Evolutionary conservation across 164 flowering plant genomes (phyloP), one percentile per base, ranked within the genome.

Genomic region (Taxillus chinensis): DNA sequence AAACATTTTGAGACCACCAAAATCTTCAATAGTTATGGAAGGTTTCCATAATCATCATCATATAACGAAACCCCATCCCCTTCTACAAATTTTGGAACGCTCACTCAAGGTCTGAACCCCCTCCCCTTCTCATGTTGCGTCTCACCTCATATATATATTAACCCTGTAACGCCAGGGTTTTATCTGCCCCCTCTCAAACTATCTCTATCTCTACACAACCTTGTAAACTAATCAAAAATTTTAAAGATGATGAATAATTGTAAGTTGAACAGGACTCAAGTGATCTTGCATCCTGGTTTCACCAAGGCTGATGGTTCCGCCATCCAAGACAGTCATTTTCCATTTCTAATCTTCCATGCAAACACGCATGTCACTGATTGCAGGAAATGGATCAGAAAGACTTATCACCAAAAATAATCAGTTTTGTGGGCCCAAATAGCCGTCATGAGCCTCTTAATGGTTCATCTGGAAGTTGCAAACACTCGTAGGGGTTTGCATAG

Each of bases 401-500:
- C 39, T 27, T 14, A 48, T 8, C 6, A 50, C 4, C 3, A 14
- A 13, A 51, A 15, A 61, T 2, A n/a, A 8, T 10, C 43, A 11
- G 15, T 11, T 37, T 17, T 16, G 9, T 13, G 62, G 54, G 51
- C 27, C 62, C 55, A 48, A 0, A 49, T 27, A 3, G 15, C 10
- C 55, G 46, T 78, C 75, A 78, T 60, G 67, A 55, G 39, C 57
- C 70, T 59, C 63, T 63, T 53, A 64, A 40, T 55, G 77, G 77
- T 57, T 74, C 79, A 66, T 74, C 78, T 55, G 68, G 61, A 51
- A 62, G 62, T 66, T 75, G 76, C 67, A 84, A 64, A 58, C 89
- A 84, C 66, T 84, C 89, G 39, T 75, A 69, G 13, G 89, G 89
- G 68, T 84, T 84, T 60, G 89, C 65, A 62, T 84, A 84, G 73